Evolutionary conservation across 2,329 filamentous ascomycete species (phyloP).

Genomic region (Fusarium sp.): DNA sequence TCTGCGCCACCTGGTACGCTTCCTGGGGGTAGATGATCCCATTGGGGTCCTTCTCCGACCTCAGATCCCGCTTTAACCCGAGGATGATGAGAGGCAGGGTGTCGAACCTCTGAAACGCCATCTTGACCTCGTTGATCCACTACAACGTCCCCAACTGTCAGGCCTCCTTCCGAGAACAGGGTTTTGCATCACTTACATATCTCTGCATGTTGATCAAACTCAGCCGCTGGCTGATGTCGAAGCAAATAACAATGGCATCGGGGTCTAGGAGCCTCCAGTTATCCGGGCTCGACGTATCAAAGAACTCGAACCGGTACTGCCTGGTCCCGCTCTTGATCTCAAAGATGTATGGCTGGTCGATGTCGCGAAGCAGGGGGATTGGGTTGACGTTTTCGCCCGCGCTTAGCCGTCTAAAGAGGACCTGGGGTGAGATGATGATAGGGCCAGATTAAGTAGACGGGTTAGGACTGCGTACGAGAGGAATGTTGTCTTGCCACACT

Average conservation of each 20-base stretch:
- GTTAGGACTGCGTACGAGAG: slow-evolving; percentile 63
- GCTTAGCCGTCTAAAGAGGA: slow-evolving; percentile 62
- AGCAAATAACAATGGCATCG: slow-evolving; percentile 70
- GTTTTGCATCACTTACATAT: slow-evolving; percentile 57
- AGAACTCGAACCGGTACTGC: slow-evolving; percentile 68
- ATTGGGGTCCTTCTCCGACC: slow-evolving; percentile 68
- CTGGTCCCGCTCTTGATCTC: slow-evolving; percentile 57
- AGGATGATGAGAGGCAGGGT: slow-evolving; percentile 66
- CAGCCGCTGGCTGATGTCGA: slow-evolving; percentile 69
- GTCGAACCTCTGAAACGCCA: slow-evolving; percentile 60
- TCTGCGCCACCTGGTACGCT: slow-evolving; percentile 66
- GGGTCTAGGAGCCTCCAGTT: slow-evolving; percentile 70
- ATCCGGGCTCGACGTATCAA: slow-evolving; percentile 69
- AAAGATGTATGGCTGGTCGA: slow-evolving; percentile 71
- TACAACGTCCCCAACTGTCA: slow-evolving; percentile 42
- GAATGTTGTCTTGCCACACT: slow-evolving; percentile 71
- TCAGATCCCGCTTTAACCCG: slow-evolving; percentile 71
- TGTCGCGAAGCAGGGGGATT: slow-evolving; percentile 65
- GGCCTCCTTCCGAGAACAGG: not conserved
- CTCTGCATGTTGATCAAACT: slow-evolving; percentile 70
- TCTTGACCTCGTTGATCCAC: slow-evolving; percentile 69
- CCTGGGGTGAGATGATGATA: slow-evolving; percentile 15
- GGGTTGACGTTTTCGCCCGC: slow-evolving; percentile 55
- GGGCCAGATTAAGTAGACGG: slow-evolving; percentile 13
- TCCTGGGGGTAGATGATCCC: slow-evolving; percentile 72